Evolutionary conservation across 768 basidiomycete genomes (phyloP), one percentile per base, ranked within the genome.

Genomic region (Russula griseocarnosa): DNA sequence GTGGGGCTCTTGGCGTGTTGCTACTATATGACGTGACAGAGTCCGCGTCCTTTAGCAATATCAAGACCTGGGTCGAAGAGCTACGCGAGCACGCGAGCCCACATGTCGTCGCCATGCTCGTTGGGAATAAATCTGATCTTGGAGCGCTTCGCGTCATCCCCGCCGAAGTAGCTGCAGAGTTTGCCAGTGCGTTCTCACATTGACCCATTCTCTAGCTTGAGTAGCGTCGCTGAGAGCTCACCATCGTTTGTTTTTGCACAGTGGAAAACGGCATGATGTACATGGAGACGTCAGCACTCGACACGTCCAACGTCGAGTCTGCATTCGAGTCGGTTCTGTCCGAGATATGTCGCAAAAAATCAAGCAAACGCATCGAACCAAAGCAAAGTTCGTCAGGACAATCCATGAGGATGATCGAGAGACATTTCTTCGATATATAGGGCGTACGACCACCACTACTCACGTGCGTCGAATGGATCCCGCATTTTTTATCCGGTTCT

Each of bases 281-380:
- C 82, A 96, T 98, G 69, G 96, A 99, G 82, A 99, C 96, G 65
- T 99, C 96, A 72, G 96, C 96, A 78, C 87, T 98, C 84, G 96
- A 99, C 86, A 92, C 95, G 71, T 95, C 93, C 55, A 97, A 98
- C 78, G 95, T 99, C 77, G 96, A 98, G 78, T 78, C 83, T 61
- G 97, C 96, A 55, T 99, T 99, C 87, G 94, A 98, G 76, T 94
- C 86, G 61, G 98, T 98, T 72, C 82, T 99, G 66, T 87, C 90
- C 52, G 97, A 98, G 69, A 97, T 99, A 75, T 97, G 97, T 82
- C 91, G 89, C 73, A 94, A 97, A 74, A 94, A 94, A 38, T 97
- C 95, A 57, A 90, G 86, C 83, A 98, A 96, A 78, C 85, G 91
- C 54, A 86, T 98, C 62, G 95, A 98, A 73, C 86, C 88, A 68